Conservation (phyloP, 1,284 basidiomycete genomes). For the Marasmius fiardii region DNA sequence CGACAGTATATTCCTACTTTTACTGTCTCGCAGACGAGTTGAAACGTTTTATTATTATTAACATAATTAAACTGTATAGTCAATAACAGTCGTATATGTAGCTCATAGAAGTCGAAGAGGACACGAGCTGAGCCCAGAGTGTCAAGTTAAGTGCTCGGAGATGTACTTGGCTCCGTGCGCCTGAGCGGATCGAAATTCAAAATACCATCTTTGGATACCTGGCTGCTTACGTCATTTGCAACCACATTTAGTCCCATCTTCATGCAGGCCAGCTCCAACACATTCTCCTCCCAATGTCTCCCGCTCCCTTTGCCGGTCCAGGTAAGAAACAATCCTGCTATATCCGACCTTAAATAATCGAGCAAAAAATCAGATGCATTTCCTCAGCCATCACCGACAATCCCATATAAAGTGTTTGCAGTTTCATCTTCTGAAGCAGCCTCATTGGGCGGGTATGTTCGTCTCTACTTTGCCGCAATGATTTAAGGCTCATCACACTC, state of each 20-base stretch:
- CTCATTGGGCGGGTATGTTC: constrained; percentile 30
- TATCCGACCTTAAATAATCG: too few species aligned
- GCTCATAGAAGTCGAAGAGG: too few species aligned
- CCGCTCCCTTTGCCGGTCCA: too few species aligned
- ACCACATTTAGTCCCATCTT: too few species aligned
- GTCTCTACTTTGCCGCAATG: not conserved
- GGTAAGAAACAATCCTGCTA: not conserved
- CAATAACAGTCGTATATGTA: too few species aligned
- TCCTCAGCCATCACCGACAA: not conserved
- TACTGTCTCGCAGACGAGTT: not conserved
- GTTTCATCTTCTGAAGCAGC: constrained; percentile 25
- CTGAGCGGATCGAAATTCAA: too few species aligned
- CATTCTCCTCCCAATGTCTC: not conserved
- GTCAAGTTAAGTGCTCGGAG: too few species aligned
- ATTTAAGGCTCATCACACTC: not conserved
- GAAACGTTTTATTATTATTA: not conserved
- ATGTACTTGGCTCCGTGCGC: too few species aligned
- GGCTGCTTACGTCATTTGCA: too few species aligned
- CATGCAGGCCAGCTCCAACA: not conserved
- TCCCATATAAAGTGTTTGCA: not conserved
- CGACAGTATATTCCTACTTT: constrained; percentile 32
- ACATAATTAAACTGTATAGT: not conserved
- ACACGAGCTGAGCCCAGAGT: too few species aligned
- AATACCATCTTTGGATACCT: too few species aligned
- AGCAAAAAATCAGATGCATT: too few species aligned